A percentile compares a stretch with the other conserved stretches of the same genome.
phyloP scores from a whole-genome alignment of 2,329 filamentous ascomycete genomes.

The Eutypa lata region DNA sequence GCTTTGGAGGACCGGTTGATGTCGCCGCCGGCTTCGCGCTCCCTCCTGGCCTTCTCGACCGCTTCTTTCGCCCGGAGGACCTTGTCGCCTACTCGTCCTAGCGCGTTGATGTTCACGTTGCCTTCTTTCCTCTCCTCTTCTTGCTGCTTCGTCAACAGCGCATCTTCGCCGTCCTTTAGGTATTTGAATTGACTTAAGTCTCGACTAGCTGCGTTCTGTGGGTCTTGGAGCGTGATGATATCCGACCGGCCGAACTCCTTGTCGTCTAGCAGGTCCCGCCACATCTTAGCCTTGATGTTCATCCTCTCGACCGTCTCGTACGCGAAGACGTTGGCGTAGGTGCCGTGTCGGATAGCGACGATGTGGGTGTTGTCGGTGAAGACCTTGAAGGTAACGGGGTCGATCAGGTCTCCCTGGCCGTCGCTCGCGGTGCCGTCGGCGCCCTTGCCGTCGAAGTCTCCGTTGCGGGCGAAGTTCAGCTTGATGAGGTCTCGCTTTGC shows the following conservation, averaged over 20 bases:
- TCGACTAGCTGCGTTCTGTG: conserved; percentile 79
- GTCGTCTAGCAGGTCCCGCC: conserved; percentile 86
- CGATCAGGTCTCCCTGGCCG: conserved; percentile 76
- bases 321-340: conserved; percentile 90
- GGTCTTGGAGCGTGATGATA: conserved; percentile 94
- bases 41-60: conserved; percentile 82
- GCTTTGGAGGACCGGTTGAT: conserved; percentile 51
- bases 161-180: conserved; percentile 74
- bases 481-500: conserved; percentile 82
- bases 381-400: conserved; percentile 95
- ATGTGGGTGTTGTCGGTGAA: conserved; percentile 98
- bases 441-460: conserved; percentile 55
- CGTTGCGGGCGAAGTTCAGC: conserved; percentile 88
- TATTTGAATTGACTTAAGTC: conserved; percentile 89
- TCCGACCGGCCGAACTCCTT: conserved; percentile 83
- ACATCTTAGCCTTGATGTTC: conserved; percentile 96
- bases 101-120: conserved; percentile 73
- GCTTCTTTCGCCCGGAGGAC: conserved; percentile 89
- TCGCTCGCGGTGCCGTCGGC: conserved; percentile 43
- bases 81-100: conserved; percentile 77
- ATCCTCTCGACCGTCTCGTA: conserved; percentile 94
- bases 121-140: conserved; percentile 62
- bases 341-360: conserved; percentile 75
- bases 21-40: conserved; percentile 60
- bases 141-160: conserved; percentile 66